Base-by-base conservation (phyloP, 2,329 filamentous ascomycete species). In the Sporothrix humicola region DNA sequence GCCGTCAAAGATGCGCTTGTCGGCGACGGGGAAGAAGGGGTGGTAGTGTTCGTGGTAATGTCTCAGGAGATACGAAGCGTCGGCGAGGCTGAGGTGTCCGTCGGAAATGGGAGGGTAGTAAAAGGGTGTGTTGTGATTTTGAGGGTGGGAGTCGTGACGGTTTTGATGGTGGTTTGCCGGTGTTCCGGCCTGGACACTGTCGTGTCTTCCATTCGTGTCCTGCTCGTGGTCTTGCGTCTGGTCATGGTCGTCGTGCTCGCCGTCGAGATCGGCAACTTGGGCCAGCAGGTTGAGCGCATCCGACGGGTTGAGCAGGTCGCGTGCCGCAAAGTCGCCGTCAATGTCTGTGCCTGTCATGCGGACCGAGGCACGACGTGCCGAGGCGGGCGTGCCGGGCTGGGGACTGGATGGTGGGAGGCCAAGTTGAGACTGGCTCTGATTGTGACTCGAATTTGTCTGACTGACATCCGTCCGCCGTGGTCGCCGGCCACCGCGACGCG, bases 21-120 rank as follows among this genome's bases (percentile, higher is more conserved):
- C 89, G 0, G 91, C 90, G 37, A 93, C 82, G 0, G 91, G 91
- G 73, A 92, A 91, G 81, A 90, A 93, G 0, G 89, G 89, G 77
- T 93, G 91, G 76, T 91, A 93, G 75, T 89, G 85, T 73, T 89
- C 84, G 72, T 88, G 88, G 77, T 91, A 92, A 42, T 72, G 80
- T 76, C 77, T 50, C 3, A 81, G 76, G 2, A 79, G 77, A 59
- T 77, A 75, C 0, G 75, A 72, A 2, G 74, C 78, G 5, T 80
- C 79, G 2, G 80, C 76, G 17, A 78, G 72, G 0, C 77, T 77
- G 31, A 83, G 68, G 0, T 52, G n/a, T n/a, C 81, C 81, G 37
- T 80, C 78, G 0, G 78, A 77, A 42, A 83, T 79, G 0, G 81
- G 81, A 1, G 80, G 79, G 71, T 82, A 83, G 63, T 69, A 23